phyloP scores from a whole-genome alignment of 2,329 filamentous ascomycete genomes.

The Daldinia eschscholtzii region DNA sequence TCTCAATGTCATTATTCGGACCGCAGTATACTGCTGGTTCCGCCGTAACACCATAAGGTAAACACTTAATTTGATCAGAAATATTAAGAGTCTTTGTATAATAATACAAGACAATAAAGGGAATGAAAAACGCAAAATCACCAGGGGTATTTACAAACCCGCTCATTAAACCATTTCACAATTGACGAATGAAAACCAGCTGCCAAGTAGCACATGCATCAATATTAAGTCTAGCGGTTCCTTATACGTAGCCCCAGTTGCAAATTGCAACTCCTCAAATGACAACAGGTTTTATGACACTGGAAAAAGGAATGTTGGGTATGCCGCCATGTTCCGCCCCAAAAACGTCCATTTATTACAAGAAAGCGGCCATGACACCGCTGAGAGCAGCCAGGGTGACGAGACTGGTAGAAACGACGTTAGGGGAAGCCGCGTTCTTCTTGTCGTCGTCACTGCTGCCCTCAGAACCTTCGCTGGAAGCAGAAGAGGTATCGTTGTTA shows the following conservation, averaged over 20 bases:
- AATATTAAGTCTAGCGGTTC: conserved; percentile 62
- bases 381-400: conserved; percentile 63
- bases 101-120: neutral
- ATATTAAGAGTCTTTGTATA: neutral
- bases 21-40: neutral
- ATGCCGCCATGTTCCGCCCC: conserved; percentile 43
- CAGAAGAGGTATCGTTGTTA: conserved; percentile 61
- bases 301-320: conserved; percentile 46
- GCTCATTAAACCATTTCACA: conserved; percentile 16
- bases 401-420: conserved; percentile 61
- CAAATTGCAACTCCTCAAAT: conserved; percentile 48
- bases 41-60: neutral
- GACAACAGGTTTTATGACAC: conserved; percentile 51
- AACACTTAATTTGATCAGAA: neutral
- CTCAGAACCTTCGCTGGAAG: conserved; percentile 45
- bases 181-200: conserved; percentile 25
- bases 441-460: conserved; percentile 48
- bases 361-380: conserved; percentile 61
- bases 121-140: neutral
- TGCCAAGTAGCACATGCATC: conserved; percentile 52
- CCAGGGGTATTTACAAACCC: conserved; percentile 15
- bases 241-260: conserved; percentile 55
- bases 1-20: neutral
- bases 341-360: conserved; percentile 57
- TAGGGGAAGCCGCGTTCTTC: conserved; percentile 59